These are phyloP conservation scores for Symmetrospora coprosmae DNA, from an alignment of 768 basidiomycete species.

Conservation along the genomic window DNA sequence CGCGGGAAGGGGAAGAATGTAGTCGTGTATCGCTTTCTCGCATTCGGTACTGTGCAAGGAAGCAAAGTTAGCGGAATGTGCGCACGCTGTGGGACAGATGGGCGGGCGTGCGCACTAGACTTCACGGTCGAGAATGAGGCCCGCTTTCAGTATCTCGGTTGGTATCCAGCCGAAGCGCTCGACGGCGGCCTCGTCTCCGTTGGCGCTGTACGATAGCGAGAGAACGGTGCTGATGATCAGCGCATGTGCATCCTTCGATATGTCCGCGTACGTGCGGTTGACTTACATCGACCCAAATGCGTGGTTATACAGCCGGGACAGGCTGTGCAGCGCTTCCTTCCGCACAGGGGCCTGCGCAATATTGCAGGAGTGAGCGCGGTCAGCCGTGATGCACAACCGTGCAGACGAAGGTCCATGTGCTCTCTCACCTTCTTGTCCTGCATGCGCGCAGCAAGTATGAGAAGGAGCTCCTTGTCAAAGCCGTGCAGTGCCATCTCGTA, in stretches of 20 bases:
- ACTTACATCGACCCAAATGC: slow-evolving; percentile 83
- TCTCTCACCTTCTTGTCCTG: slow-evolving; percentile 66
- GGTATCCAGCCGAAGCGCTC: slow-evolving; percentile 90
- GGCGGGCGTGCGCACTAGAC: slow-evolving; percentile 18
- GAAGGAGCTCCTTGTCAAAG: slow-evolving; percentile 51
- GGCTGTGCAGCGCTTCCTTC: slow-evolving; percentile 55
- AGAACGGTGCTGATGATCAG: no score
- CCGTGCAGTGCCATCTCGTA: slow-evolving; percentile 81
- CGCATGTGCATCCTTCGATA: no score
- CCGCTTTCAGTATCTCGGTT: slow-evolving; percentile 49
- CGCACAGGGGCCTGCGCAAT: slow-evolving; percentile 36
- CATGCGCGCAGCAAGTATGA: slow-evolving; percentile 54
- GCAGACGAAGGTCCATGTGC: background rate
- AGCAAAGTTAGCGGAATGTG: background rate
- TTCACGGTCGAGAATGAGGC: slow-evolving; percentile 39
- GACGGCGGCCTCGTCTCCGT: slow-evolving; percentile 56
- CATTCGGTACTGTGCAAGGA: background rate
- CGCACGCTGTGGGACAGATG: background rate
- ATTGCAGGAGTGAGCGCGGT: background rate
- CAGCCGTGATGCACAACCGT: background rate
- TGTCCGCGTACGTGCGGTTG: no score
- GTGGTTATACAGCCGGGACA: slow-evolving; percentile 63
- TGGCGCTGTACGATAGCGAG: slow-evolving; percentile 47
- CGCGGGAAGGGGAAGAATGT: slow-evolving; percentile 65
- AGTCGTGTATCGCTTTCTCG: slow-evolving; percentile 36